A percentile compares a stretch with the other conserved stretches of the same genome.
Evolutionary conservation across 2,329 filamentous ascomycete species (phyloP).

Genomic region (Pezicula radicicola): DNA sequence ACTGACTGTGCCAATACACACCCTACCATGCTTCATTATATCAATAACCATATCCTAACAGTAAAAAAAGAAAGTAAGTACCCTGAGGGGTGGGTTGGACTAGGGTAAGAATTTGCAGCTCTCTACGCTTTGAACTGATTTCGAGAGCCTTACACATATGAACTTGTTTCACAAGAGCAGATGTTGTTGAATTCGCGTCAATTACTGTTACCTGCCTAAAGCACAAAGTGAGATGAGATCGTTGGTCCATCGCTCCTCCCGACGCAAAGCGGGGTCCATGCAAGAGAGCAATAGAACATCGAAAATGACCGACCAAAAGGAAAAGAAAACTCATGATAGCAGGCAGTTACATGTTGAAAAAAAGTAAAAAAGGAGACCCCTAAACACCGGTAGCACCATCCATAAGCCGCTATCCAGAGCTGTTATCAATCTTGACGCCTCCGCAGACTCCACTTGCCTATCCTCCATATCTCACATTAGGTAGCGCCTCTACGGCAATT

Average conservation of each 20-base stretch:
- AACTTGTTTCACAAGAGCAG: no score
- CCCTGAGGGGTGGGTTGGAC: no score
- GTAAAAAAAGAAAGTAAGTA: no score
- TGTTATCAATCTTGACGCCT: conserved; percentile 1
- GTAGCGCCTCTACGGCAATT: background rate
- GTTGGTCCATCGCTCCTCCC: background rate
- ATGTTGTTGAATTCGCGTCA: background rate
- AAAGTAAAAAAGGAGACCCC: background rate
- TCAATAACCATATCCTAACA: no score
- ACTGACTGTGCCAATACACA: no score
- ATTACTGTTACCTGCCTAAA: background rate
- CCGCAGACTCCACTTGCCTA: background rate
- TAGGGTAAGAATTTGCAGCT: no score
- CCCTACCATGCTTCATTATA: no score
- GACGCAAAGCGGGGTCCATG: background rate
- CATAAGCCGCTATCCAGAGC: background rate
- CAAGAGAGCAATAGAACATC: background rate
- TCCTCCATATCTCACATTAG: background rate
- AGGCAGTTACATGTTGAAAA: background rate
- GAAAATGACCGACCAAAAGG: background rate
- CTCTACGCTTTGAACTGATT: no score
- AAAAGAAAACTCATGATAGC: background rate
- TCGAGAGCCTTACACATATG: no score
- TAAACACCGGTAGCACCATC: background rate
- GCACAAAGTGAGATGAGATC: background rate